Evolutionary conservation across 139 green algal genomes (phyloP), one percentile per base, ranked within the genome.

Genomic region (Auxenochlorella pyrenoidosa): DNA sequence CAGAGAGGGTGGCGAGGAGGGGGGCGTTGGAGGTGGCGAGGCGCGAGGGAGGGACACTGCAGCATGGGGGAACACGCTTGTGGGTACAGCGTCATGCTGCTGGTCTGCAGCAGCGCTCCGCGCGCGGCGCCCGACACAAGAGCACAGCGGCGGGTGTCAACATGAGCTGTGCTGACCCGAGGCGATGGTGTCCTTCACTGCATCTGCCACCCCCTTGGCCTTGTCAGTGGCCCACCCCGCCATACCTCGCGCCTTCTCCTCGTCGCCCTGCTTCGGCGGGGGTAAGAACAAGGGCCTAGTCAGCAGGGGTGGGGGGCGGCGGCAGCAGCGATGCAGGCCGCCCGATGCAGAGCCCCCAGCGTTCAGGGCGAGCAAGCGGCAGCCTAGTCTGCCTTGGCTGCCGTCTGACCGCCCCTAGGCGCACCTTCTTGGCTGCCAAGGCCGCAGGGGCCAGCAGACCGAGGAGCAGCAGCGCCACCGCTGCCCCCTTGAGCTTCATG

Each of bases 171-270:
- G 40, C 83, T 75, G 16, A 83, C 84, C 84, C 43, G 84, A 83
- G 32, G 82, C 87, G 24, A 90, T 90, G 70, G 78, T 90, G 30
- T 87, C 80, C 54, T 84, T 79, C 70, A 90, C 87, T 30, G 3
- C 24, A 1, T 44, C 59, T 3, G 86, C 63, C 44, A 91, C 83
- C 13, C 70, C 88, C 40, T 58, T 66, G 5, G 66, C 88, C 63
- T 91, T 91, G 10, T 82, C 72, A 1, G 71, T 86, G 40, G 88
- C 81, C 60, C 81, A 88, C 0, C 83, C 88, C 8, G 51, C 88
- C 59, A 90, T 82, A 63, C 51, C 77, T 30, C 79, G 82, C 15
- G 81, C 82, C 38, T 87, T 38, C 41, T 84, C 24, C 26, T 91
- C 82, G 24, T 79, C 75, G 0, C 59, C 79, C 79, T 88, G 77